Percentiles rank a stretch among this genome's conserved stretches.
Conservation (phyloP, 2,329 filamentous ascomycete genomes). For the Pseudomassariella vexata region DNA sequence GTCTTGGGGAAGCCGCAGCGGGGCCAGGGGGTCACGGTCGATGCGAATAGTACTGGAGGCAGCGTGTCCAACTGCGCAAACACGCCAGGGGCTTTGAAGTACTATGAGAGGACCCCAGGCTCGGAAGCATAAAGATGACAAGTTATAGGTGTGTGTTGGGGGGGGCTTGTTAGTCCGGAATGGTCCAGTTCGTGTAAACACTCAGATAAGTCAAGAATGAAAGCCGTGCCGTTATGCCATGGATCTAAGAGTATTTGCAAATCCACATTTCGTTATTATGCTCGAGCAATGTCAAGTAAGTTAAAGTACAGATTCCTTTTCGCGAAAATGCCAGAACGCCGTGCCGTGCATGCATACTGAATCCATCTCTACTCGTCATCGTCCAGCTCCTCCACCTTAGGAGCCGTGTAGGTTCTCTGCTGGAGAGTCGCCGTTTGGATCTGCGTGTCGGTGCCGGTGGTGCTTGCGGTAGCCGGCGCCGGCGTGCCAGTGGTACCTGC, state of each 20-base stretch:
- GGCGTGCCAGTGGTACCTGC: constrained; percentile 48
- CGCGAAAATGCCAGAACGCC: constrained; percentile 19
- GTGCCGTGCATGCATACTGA: constrained; percentile 5
- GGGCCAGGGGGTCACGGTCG: constrained; percentile 35
- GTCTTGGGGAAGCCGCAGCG: constrained; percentile 52
- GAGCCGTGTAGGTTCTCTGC: constrained; percentile 38
- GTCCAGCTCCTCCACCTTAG: constrained; percentile 46
- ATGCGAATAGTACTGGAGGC: constrained; percentile 40
- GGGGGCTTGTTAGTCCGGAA: too few species aligned
- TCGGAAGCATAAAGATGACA: too few species aligned
- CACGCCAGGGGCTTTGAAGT: constrained; percentile 44
- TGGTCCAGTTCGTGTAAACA: too few species aligned
- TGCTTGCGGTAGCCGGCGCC: constrained; percentile 46
- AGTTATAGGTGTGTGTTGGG: too few species aligned
- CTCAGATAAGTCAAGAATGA: too few species aligned
- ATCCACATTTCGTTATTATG: too few species aligned
- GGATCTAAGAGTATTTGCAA: too few species aligned
- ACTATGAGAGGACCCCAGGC: constrained; percentile 43
- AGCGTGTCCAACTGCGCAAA: constrained; percentile 50
- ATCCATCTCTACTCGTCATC: constrained; percentile 35
- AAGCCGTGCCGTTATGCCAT: too few species aligned
- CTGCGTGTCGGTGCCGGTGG: constrained; percentile 51
- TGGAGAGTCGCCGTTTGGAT: constrained; percentile 36
- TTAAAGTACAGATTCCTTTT: constrained; percentile 12
- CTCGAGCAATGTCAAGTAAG: too few species aligned